Evolutionary conservation across 345 rosid species (phyloP), one percentile per base, ranked within the genome.

Genomic region (Eucalyptus cloeziana): DNA sequence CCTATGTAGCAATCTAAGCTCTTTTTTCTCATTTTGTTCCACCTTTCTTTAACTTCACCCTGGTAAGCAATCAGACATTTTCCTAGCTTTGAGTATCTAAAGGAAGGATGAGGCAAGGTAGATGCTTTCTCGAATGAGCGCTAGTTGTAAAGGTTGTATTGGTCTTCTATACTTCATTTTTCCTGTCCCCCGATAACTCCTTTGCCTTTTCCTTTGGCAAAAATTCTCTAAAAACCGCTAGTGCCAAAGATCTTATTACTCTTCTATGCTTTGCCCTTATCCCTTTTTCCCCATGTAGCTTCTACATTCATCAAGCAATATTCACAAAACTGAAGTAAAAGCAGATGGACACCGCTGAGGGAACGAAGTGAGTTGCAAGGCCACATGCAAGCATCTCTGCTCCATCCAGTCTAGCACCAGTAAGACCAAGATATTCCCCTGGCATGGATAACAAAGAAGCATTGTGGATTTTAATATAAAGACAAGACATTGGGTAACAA

Each of bases 301-400:
- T 69, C 19, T 16, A 69, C 12, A 88, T 71, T 21, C 45, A 93
- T 56, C 71, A 89, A 54, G 76, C 40, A 24, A 86, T 49, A 56
- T 27, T 49, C 24, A 31, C 51, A 54, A 13, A 58, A 43, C 31
- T 43, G 81, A 45, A 21, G 86, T 69, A 52, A 54, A 49, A 31
- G 87, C 85, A 89, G 56, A 87, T 86, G 88, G 91, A 88, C 94
- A 97, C 98, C 87, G 60, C 76, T 89, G 96, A 94, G 69, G 96
- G 96, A 76, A 97, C 94, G 87, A 93, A 95, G 91, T 97, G 99
- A 87, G 98, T 97, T 51, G 98, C 98, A 90, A 97, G 98, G 89
- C 98, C 99, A 91, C 96, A 95, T 76, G 96, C 93, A 91, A 94
- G 94, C 98, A 96, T 94, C 92, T 97, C 98, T 67, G 95, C 95